These are phyloP conservation scores for Moricandia moricandioides DNA, from an alignment of 345 rosid genomes.

Conservation along the genomic window DNA sequence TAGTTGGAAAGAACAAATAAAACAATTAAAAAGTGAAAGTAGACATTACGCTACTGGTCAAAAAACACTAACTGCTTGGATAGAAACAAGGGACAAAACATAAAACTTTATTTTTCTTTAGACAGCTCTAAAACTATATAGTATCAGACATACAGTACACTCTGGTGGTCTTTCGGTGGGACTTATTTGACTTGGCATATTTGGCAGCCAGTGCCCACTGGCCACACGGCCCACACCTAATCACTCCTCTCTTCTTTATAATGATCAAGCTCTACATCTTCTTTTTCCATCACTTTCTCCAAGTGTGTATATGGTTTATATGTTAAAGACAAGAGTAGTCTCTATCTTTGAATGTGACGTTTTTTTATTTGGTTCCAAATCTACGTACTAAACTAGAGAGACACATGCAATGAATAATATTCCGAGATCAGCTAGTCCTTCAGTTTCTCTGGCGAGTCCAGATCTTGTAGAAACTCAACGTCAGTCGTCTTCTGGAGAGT, in stretches of 20 bases:
- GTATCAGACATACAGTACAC: neutral
- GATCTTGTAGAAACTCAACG: constrained; percentile 17
- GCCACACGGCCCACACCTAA: neutral
- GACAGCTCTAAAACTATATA: neutral
- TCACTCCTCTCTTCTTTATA: neutral
- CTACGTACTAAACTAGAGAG: neutral
- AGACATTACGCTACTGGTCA: neutral
- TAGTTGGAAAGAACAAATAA: neutral
- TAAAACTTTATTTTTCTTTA: neutral
- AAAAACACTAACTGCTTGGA: neutral
- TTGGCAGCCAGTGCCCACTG: neutral
- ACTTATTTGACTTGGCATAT: neutral
- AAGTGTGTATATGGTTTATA: too few species aligned
- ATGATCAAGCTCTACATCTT: neutral
- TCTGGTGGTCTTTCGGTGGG: neutral
- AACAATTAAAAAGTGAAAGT: neutral
- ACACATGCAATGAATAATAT: constrained; percentile 26
- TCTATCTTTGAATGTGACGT: neutral
- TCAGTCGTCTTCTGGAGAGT: constrained; percentile 12
- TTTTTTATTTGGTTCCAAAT: neutral
- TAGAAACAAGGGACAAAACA: neutral
- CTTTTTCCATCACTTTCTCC: neutral
- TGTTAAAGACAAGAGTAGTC: neutral
- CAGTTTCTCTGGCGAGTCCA: constrained; percentile 17
- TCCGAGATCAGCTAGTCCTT: constrained; percentile 6